Base-by-base conservation (phyloP, 768 basidiomycete genomes). In the Trametes sanguinea region DNA sequence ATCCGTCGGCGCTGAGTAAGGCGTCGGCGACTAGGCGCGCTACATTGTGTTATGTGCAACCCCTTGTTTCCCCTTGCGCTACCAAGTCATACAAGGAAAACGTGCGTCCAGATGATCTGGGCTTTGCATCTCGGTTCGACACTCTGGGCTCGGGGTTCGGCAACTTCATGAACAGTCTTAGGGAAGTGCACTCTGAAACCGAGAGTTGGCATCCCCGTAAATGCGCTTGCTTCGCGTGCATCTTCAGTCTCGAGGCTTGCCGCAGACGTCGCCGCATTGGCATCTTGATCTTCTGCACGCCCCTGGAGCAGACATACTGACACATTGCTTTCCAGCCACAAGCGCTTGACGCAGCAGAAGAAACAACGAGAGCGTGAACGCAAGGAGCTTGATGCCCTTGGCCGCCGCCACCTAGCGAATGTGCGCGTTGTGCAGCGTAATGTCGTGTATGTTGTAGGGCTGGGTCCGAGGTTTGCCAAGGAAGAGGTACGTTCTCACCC, bases 361-460 rank as follows among this genome's bases (percentile, higher is more conserved):
- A 94, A 93, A 75, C 89, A 92, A 71, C 82, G 94, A 65, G 94
- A 97, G 70, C 92, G 94, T 50, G 93, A 96, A 73, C 90, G 93
- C 70, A 98, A 97, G 75, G 96, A 99, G 66, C 85, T 97, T 22
- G 95, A 97, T 61, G 77, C 85, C 10, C 80, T 95, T 27, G 89
- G 90, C 45, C 83, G 96, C 64, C 86, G 92, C 60, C 88, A 94
- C 66, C 82, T 96, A 35, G 88, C 92, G 47, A 97, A 96, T 69
- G 91, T 98, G 33, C 87, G 97, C 30, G 93, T 99, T n/a, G 92
- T 97, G 9, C 95, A 97, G 74, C 88, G 95, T 68, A 95, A 92
- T 67, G 92, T 95, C 46, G 95, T 96, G 13, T 98, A 97, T 75
- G 94, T 98, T 22, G 88, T 95, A 17, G 97, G 97, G 10, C 92